Evolutionary conservation across 192 early-diverging fungal species (phyloP), one percentile per base, ranked within the genome.

Genomic region (Obelidium mucronatum): DNA sequence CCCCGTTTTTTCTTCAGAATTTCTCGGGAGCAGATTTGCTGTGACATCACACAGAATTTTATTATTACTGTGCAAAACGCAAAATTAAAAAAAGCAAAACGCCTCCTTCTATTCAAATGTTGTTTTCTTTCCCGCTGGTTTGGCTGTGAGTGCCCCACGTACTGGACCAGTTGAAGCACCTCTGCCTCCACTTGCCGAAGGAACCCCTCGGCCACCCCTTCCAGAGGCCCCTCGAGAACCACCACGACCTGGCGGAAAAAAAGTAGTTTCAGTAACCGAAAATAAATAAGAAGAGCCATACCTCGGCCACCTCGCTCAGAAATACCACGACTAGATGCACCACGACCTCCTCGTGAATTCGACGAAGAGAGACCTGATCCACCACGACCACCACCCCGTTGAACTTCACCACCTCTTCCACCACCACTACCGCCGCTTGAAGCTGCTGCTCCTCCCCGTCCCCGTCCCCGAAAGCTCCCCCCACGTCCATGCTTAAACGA

Each of bases 251-350:
- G 24, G 8, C 22, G 8, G 11, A 1, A 58, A 58, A 58, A 8
- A 1, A 58, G 8, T 24, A 24, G 11, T 58, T 31, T 8, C 13
- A 58, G 30, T 24, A 58, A 1, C 24, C 11, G 55, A 58, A 58
- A 58, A 5, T 26, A 8, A 0, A 0, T 24, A 58, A 28, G 44
- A 48, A 48, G 44, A 19, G 11, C 8, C 44, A 15, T 48, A 58
- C 55, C 55, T 22, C 55, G 22, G 55, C 55, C 55, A 8, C 55
- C 55, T 28, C 55, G 55, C 8, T 82, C 67, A 64, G 85, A 82
- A 40, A 83, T 79, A 44, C 89, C 87, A 67, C 86, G 82, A 77
- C 80, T 84, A 75, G 74, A 56, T 28, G 72, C 76, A 37, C 81
- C 78, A 54, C 74, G 78, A 34, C 83, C 79, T 39, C 78, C 53